Evolutionary conservation across 228 moss, liverwort and hornwort genomes (phyloP).

Genomic region (Sphagnum magellanicum): DNA sequence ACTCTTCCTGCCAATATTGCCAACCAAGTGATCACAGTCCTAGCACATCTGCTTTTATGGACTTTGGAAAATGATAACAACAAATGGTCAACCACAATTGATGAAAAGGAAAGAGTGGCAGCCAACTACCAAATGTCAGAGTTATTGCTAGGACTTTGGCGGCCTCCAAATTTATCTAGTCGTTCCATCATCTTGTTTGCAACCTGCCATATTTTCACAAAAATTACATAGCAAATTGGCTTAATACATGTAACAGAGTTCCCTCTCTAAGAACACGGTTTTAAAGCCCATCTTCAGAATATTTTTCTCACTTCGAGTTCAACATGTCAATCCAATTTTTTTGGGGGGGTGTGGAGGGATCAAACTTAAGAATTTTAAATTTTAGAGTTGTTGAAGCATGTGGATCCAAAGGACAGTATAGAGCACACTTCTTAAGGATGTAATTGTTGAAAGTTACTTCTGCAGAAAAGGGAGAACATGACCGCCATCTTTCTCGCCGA

Average conservation of each 20-base stretch:
- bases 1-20: constrained; percentile 32
- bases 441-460: constrained; percentile 34
- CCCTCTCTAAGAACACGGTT: no score
- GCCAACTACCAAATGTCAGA: constrained; percentile 36
- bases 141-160: constrained; percentile 44
- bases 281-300: constrained; percentile 2
- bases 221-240: no score
- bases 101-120: no score
- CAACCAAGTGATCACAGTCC: background rate
- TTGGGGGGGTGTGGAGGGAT: background rate
- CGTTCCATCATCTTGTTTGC: constrained; percentile 46
- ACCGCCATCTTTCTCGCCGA: constrained; percentile 76
- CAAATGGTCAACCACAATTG: no score
- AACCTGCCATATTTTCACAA: constrained; percentile 27
- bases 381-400: background rate
- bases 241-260: no score
- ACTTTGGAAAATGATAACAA: background rate
- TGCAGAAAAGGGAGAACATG: constrained; percentile 56
- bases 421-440: background rate
- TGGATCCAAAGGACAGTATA: background rate
- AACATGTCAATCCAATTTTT: background rate
- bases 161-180: constrained; percentile 46
- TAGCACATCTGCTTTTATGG: background rate
- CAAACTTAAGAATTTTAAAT: background rate
- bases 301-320: background rate